Conservation (phyloP, 495 filamentous ascomycete species). For the Baudoinia panamericana region DNA sequence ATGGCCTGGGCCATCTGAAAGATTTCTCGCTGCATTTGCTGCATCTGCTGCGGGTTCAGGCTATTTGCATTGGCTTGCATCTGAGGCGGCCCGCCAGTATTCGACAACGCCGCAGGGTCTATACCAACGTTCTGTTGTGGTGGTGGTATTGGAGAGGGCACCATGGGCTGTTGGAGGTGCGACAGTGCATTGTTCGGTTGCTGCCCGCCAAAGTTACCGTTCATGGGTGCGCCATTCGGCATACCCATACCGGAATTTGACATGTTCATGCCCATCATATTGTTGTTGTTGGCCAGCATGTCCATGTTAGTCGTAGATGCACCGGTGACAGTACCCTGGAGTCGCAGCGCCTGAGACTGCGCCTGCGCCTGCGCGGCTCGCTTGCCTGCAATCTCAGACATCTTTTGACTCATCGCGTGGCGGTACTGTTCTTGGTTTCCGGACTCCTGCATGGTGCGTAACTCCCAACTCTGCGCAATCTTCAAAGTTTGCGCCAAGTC, state of each 20-base stretch:
- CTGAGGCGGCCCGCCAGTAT: conserved; percentile 12
- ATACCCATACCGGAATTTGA: conserved; percentile 7
- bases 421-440: conserved; percentile 10
- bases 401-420: conserved; percentile 5
- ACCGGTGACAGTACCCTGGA: too few relatives aligned
- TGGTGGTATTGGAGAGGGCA: conserved; percentile 39
- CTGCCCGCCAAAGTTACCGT: conserved; percentile 23
- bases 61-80: conserved; percentile 11
- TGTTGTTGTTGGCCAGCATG: conserved; percentile 5
- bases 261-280: conserved; percentile 6
- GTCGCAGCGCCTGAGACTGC: too few relatives aligned
- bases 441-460: neutral
- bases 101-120: conserved; percentile 16
- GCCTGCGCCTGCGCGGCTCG: neutral
- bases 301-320: neutral
- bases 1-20: neutral
- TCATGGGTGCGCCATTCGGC: conserved; percentile 11
- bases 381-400: conserved; percentile 3
- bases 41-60: conserved; percentile 5
- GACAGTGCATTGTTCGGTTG: conserved; percentile 37
- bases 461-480: conserved; percentile 11
- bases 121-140: conserved; percentile 22
- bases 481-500: neutral
- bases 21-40: too few relatives aligned
- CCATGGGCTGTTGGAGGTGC: conserved; percentile 42